Base-by-base conservation (phyloP, 208 protist genomes). In the Trypanosoma brucei region DNA sequence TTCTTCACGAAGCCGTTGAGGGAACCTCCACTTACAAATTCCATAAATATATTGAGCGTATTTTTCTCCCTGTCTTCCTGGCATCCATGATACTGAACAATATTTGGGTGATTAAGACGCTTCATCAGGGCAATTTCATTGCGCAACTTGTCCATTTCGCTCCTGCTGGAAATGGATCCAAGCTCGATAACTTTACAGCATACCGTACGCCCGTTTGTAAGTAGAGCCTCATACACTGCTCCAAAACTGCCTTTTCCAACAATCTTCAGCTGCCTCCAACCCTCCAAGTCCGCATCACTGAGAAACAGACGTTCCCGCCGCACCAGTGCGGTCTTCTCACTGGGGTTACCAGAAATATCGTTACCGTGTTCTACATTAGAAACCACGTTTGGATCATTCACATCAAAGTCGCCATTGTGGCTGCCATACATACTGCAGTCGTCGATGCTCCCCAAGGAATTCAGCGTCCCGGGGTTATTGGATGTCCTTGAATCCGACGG, bases 31-130 rank as follows among this genome's bases (percentile, higher is more conserved):
- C 83, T 84, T 13, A 96, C 81, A 70, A 90, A 93, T 68, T 97
- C 92, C 84, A 97, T 94, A 65, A 97, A 97, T 59, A 97, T 96
- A 70, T 96, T 93, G 31, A 97, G 62, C 37, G 63, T 69, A 33
- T 65, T 62, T 36, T 79, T 78, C 46, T 51, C 56, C n/a, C 73
- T 82, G 58, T 92, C 84, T 70, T 91, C 76, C 34, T 81, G 62
- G 65, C 88, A 89, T n/a, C 85, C 91, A 70, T 94, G 91, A 78
- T 94, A 96, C 63, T 91, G 82, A 8, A 96, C 85, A 63, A 93
- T 91, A 78, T 96, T 94, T 2, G 91, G 86, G 70, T 96, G 91
- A 56, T 81, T 72, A 77, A 95, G 75, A 33, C 82, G 74, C 61
- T 81, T 83, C 88, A 95, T 95, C 2, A 92, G 68, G 9, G 75